Percentiles rank a stretch among this genome's conserved stretches.
Conservation (phyloP, 2,329 filamentous ascomycete species). For the Pleurostoma richardsiae region DNA sequence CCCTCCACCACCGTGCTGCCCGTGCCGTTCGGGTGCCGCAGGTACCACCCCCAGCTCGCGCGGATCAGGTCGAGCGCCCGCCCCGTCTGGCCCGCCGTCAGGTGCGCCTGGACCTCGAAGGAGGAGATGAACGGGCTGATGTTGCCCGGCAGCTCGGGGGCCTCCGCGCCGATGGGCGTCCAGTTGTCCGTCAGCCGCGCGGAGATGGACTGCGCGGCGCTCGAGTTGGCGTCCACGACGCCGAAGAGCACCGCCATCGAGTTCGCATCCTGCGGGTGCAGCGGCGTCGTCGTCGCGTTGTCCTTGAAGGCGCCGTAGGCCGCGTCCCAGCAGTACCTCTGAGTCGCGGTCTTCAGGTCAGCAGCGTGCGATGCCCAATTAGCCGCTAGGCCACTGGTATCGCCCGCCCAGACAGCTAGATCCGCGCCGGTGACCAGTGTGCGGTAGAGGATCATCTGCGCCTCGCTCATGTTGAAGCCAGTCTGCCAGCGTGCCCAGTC, state of each 20-base stretch:
- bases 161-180: constrained; percentile 48
- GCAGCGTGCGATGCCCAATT: constrained; percentile 34
- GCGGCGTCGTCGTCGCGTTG: constrained; percentile 41
- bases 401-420: constrained; percentile 42
- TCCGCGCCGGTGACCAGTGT: constrained; percentile 46
- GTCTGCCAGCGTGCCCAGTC: constrained; percentile 47
- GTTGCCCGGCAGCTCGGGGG: constrained; percentile 52
- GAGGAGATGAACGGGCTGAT: constrained; percentile 54
- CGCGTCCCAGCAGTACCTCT: constrained; percentile 41
- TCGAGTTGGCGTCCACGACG: constrained; percentile 28
- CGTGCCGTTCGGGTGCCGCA: constrained; percentile 52
- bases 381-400: constrained; percentile 28
- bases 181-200: constrained; percentile 43
- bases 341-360: constrained; percentile 37
- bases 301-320: constrained; percentile 45
- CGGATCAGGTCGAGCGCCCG: constrained; percentile 53
- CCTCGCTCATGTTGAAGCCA: constrained; percentile 44
- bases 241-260: constrained; percentile 46
- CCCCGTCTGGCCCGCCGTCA: constrained; percentile 37
- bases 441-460: constrained; percentile 48
- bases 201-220: constrained; percentile 32
- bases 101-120: constrained; percentile 54
- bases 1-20: constrained; percentile 55
- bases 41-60: constrained; percentile 55
- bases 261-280: constrained; percentile 59